Evolutionary conservation across 2,329 filamentous ascomycete genomes (phyloP).

Genomic region (Cladophialophora psammophila): DNA sequence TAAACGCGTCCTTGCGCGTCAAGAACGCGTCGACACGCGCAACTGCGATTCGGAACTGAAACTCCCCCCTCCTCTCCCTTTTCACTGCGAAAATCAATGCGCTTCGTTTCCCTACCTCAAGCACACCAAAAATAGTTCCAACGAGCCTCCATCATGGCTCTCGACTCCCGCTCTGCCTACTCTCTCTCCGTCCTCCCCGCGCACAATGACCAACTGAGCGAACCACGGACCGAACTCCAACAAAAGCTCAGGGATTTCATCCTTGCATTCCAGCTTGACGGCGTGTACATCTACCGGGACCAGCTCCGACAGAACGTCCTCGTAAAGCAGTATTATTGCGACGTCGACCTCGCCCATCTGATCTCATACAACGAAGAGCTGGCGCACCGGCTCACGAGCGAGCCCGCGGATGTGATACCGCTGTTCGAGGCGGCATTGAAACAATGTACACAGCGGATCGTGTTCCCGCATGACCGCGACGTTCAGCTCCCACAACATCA

Average conservation of each 20-base stretch:
- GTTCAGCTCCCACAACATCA: slow-evolving; percentile 87
- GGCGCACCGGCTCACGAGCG: slow-evolving; percentile 84
- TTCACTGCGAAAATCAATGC: neutral
- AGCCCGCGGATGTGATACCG: slow-evolving; percentile 91
- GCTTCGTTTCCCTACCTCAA: neutral
- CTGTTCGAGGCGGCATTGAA: slow-evolving; percentile 90
- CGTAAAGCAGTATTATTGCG: slow-evolving; percentile 92
- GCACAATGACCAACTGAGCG: slow-evolving; percentile 69
- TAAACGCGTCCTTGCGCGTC: slow-evolving; percentile 1
- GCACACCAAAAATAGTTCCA: neutral
- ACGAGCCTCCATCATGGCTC: slow-evolving; percentile 23
- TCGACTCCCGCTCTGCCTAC: slow-evolving; percentile 90
- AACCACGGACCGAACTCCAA: slow-evolving; percentile 76
- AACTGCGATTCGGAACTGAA: neutral
- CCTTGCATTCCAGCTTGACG: slow-evolving; percentile 91
- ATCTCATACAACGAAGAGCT: slow-evolving; percentile 97
- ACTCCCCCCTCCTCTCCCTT: neutral
- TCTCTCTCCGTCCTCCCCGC: slow-evolving; percentile 80
- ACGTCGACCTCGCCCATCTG: slow-evolving; percentile 92
- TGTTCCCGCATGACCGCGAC: slow-evolving; percentile 76
- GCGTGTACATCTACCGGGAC: slow-evolving; percentile 95
- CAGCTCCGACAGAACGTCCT: slow-evolving; percentile 95
- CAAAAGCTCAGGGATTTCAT: slow-evolving; percentile 87
- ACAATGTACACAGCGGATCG: slow-evolving; percentile 90
- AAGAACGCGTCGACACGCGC: neutral